Evolutionary conservation across 2,329 filamentous ascomycete genomes (phyloP), one percentile per base, ranked within the genome.

Genomic region (Escovopsis weberi): DNA sequence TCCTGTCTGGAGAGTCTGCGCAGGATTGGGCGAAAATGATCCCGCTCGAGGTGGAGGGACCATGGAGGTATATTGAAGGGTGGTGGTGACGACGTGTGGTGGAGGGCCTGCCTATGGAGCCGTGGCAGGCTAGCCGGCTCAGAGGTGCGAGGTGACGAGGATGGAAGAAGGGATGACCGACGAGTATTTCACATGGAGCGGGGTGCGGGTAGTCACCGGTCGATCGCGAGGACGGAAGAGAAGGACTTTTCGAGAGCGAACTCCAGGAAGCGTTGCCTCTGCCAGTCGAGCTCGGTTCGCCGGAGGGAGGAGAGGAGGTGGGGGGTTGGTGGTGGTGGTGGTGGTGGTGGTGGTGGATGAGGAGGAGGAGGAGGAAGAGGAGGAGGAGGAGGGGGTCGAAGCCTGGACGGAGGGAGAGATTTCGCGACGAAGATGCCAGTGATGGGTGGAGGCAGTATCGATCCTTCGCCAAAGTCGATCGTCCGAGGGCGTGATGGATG

Each of bases 1-100:
- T 59, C 71, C 71, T 56, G 71, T 75, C 59, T 75, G 70, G 51
- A 75, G 63, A 57, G 66, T 65, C 58, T 74, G 69, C 52, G 68
- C 66, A 67, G 71, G 70, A 67, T 69, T 74, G 64, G 74, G 74
- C 60, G 74, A 75, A 62, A 77, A 77, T 60, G 72, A 75, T 74
- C 72, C 74, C 67, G 72, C 67, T 70, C 72, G 68, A 65, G 71
- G 66, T 67, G 63, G 68, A 65, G 70, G 69, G 67, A 72, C 69
- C 70, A 74, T 74, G 70, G 66, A 60, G 65, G 58, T 62, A 54
- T 63, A 55, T 60, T 60, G 48, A 23, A 23, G 23, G 53, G 43
- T 46, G 51, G 43, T 46, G 51, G 52, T 54, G 56, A 53, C 48
- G 50, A 42, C 54, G 50, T 51, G 51, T 53, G 46, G 48, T 52